Evolutionary conservation across 2,329 filamentous ascomycete genomes (phyloP), one percentile per base, ranked within the genome.

Genomic region (Clarireedia monteithiana): DNA sequence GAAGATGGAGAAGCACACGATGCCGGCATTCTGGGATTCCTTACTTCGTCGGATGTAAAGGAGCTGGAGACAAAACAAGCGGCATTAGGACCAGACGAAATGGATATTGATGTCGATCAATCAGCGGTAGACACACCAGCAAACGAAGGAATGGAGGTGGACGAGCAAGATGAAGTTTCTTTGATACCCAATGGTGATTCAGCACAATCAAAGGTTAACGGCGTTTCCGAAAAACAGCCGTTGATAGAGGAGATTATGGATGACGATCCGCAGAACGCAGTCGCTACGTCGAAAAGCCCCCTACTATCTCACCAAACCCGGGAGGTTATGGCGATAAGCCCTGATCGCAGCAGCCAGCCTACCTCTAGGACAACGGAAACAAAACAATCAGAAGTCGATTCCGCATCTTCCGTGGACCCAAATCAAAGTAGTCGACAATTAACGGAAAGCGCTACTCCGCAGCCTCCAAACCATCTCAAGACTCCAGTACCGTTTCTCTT

Each of bases 401-500:
- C 68, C 10, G 66, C 62, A 46, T 70, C 68, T 30, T 70, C 67
- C 34, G 60, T 70, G 9, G 68, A 70, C n/a, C 57, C 55, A 46
- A 65, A 67, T 39, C 65, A 66, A 30, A 63, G 38, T 39, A 65
- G 63, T 55, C 59, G 61, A 17, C 64, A 68, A 57, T 59, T 59
- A 58, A 74, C 70, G 54, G 60, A 71, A 52, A 68, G 68, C 59
- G 65, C 70, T 53, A 73, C 74, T 3, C 72, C 74, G 34, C 71
- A 72, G 24, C 68, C 71, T 36, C 50, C 50, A 12, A 68, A 68
- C 20, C 63, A 71, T 34, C 59, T 75, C 57, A 88, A 85, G 63
- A 91, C 85, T 0, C 84, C 88, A 6, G 81, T 94, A 10, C 91
- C 91, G 0, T 87, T 90, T 59, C 79, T 99, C 10, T 76, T 96